Base-by-base conservation (phyloP, 2,329 filamentous ascomycete species). In the Penicillium nordicum region DNA sequence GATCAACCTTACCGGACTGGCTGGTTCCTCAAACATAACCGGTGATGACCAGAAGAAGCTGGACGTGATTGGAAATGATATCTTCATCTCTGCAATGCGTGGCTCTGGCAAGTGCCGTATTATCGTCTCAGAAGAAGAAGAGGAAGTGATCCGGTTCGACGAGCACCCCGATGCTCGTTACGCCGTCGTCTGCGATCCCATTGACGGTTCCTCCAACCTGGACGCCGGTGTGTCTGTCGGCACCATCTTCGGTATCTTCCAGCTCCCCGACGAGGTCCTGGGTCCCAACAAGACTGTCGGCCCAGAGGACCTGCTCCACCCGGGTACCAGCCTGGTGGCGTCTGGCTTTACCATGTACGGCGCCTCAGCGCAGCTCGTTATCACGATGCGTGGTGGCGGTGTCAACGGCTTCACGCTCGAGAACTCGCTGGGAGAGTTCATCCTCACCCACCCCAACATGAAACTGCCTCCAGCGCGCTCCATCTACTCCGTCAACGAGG, bases 281-380 rank as follows among this genome's bases (percentile, higher is more conserved):
- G 72, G 69, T 18, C 61, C 70, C 34, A 67, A 69, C 63, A 88
- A 83, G 57, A 88, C 89, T 67, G 91, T 78, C 50, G 69, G 70
- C 16, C 70, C 71, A 36, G 64, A 95, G 70, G 92, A 97, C 74
- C 84, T 99, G 59, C 84, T 97, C 58, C 87, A 87, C 76, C 89
- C 94, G 1, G 94, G 94, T 55, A 93, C 89, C 1, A 92, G 97
- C 77, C 85, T 97, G 64, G 84, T 97, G 21, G 93, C 94, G 36
- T 88, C 90, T 23, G 94, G 94, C n/a, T 99, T 99, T 83, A 99
- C 94, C 77, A 99, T 99, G 94, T 99, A 99, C 78, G 94, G 94
- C 71, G 94, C 94, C 66, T 97, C 92, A 3, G 87, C 94, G 4
- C 93, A 97, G 80, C 83, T 99, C 44, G 94, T 99, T 69, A 89